These are phyloP conservation scores for Jatropha multifida DNA, from an alignment of 441 rosid species.

Conservation along the genomic window DNA sequence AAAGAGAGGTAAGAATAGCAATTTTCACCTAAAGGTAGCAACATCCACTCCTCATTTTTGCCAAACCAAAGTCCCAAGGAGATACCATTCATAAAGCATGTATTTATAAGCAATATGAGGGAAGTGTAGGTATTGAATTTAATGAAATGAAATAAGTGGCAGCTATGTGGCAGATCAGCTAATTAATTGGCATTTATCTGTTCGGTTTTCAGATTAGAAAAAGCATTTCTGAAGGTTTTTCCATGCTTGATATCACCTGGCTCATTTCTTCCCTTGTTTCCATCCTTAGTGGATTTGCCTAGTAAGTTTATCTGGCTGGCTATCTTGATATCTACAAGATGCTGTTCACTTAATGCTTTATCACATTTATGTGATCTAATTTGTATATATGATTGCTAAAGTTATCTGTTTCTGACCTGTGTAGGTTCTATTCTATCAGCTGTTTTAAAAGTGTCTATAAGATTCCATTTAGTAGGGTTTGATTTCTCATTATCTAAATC, in stretches of 20 bases:
- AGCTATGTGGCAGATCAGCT: conserved; percentile 15
- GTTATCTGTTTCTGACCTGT: no score
- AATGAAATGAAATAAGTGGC: conserved; percentile 6
- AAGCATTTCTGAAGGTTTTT: conserved; percentile 69
- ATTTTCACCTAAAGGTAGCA: no score
- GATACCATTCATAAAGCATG: neutral
- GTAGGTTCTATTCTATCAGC: neutral
- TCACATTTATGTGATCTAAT: neutral
- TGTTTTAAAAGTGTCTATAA: neutral
- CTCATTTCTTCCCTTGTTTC: conserved; percentile 91
- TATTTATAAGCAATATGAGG: neutral
- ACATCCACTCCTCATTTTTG: no score
- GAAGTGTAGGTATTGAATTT: conserved; percentile 2
- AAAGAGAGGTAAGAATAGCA: no score
- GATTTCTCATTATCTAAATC: neutral
- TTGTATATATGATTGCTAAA: conserved; percentile 8
- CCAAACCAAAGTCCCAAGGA: no score
- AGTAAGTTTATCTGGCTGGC: conserved; percentile 45
- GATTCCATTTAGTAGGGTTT: neutral
- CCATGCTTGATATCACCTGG: conserved; percentile 84
- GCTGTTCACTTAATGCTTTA: neutral
- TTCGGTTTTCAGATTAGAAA: conserved; percentile 65
- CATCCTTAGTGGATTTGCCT: conserved; percentile 88
- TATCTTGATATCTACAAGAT: conserved; percentile 2
- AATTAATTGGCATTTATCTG: conserved; percentile 19